phyloP scores from a whole-genome alignment of 306 rosid genomes.

The Corylus americana region DNA sequence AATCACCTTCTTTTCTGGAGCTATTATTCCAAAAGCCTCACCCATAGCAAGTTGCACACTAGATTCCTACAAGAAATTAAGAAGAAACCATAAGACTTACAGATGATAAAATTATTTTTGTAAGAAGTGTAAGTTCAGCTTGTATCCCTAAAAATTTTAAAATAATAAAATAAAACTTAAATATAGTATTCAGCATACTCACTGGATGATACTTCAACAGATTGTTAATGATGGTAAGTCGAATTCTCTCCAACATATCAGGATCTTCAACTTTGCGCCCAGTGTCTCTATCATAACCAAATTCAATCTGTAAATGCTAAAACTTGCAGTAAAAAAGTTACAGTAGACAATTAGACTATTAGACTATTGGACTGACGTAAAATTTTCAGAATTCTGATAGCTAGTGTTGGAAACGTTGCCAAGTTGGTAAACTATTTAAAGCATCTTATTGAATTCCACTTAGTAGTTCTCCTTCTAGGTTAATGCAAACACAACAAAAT shows the following conservation, averaged over 20 bases:
- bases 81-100: slow-evolving; percentile 18
- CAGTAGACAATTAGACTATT: background rate
- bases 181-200: slow-evolving; percentile 37
- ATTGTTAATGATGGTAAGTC: slow-evolving; percentile 90
- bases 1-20: slow-evolving; percentile 84
- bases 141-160: slow-evolving; percentile 22
- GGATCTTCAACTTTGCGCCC: slow-evolving; percentile 99
- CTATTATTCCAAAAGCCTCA: slow-evolving; percentile 90
- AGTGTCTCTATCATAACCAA: slow-evolving; percentile 56
- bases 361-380: slow-evolving; percentile 7
- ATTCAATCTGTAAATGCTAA: slow-evolving; percentile 32
- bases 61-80: slow-evolving; percentile 61
- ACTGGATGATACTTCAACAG: slow-evolving; percentile 95
- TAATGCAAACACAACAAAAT: background rate
- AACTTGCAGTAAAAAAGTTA: slow-evolving; percentile 17
- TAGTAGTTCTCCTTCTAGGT: background rate
- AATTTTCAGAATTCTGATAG: slow-evolving; percentile 8
- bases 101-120: background rate
- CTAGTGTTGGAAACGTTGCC: background rate
- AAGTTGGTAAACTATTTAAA: slow-evolving; percentile 9
- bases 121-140: slow-evolving; percentile 10
- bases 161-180: slow-evolving; percentile 1
- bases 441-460: background rate
- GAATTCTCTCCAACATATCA: slow-evolving; percentile 87
- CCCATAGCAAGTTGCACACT: slow-evolving; percentile 91